Base-by-base conservation (phyloP, 139 green algal genomes). In the Chlorella sp. region DNA sequence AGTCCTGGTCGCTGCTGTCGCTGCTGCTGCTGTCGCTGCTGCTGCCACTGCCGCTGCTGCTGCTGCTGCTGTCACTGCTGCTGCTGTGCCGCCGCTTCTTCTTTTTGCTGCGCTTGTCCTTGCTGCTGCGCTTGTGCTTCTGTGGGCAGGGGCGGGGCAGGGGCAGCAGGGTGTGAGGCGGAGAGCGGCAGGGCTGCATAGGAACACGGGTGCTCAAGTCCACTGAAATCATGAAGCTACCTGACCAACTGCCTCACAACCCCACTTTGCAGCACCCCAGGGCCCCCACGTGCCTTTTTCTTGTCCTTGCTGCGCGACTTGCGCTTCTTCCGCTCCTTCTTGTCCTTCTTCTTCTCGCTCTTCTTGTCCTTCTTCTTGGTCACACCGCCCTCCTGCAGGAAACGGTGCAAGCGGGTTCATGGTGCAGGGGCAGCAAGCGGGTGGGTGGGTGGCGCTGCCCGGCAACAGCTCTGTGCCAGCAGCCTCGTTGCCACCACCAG, bases 81-180 rank as follows among this genome's bases (percentile, higher is more conserved):
- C 64, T 74, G 70, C 56, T 67, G 57, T 51, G 44, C 21, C 74
- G 67, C 64, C 86, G 83, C 80, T 87, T 90, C 86, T 83, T 87
- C 63, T 90, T 83, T 67, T 63, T 74, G 44, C 56, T 87, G 36
- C 63, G 74, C 73, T 72, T 88, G 57, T 82, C 41, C 41, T 82
- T 87, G 55, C 56, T 80, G 69, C 56, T 80, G 26, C 51, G n/a
- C 83, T 87, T 87, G 44, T 74, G 39, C 41, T 87, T 82, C 83
- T 81, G 83, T 57, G 11, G 56, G 17, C n/a, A n/a, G n/a, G n/a
- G n/a, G n/a, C n/a, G n/a, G n/a, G n/a, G n/a, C n/a, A n/a, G n/a
- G n/a, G n/a, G n/a, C n/a, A n/a, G n/a, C n/a, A n/a, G n/a, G n/a
- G n/a, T n/a, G n/a, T n/a, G n/a, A n/a, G n/a, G n/a, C n/a, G n/a